These are phyloP conservation scores for Chrysoporthe deuterocubensis DNA, from an alignment of 2,329 filamentous ascomycete genomes.

Conservation along the genomic window DNA sequence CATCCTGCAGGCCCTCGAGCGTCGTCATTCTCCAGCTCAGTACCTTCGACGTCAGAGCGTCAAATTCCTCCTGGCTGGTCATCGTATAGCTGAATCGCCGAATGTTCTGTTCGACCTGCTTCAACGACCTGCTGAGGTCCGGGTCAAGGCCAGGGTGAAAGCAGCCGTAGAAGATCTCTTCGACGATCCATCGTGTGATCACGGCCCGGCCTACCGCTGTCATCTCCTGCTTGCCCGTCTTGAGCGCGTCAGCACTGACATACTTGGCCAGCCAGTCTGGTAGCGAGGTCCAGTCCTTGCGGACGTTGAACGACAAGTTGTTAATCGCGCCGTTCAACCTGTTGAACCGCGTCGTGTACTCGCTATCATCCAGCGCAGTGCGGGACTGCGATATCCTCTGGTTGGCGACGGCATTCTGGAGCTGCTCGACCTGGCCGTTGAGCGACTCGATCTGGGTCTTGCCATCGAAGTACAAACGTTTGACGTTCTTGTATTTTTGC, in stretches of 20 bases:
- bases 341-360: slow-evolving; percentile 88
- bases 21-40: slow-evolving; percentile 94
- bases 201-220: slow-evolving; percentile 89
- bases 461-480: slow-evolving; percentile 95
- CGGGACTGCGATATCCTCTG: slow-evolving; percentile 93
- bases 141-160: slow-evolving; percentile 90
- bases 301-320: slow-evolving; percentile 92
- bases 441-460: slow-evolving; percentile 90
- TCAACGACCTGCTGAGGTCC: slow-evolving; percentile 76
- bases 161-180: slow-evolving; percentile 87
- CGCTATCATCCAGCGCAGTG: slow-evolving; percentile 91
- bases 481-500: slow-evolving; percentile 96
- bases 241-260: slow-evolving; percentile 83
- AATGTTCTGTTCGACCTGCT: slow-evolving; percentile 86
- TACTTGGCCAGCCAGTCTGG: slow-evolving; percentile 79
- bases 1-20: slow-evolving; percentile 81
- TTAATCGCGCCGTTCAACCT: slow-evolving; percentile 92
- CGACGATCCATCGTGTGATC: slow-evolving; percentile 86
- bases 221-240: slow-evolving; percentile 95
- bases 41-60: slow-evolving; percentile 84
- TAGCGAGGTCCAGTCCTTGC: slow-evolving; percentile 87
- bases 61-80: slow-evolving; percentile 82
- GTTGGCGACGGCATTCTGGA: slow-evolving; percentile 97
- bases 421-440: slow-evolving; percentile 83
- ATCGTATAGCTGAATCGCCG: slow-evolving; percentile 74